Base-by-base conservation (phyloP, 2,329 filamentous ascomycete species). In the Blastomyces gilchristii region DNA sequence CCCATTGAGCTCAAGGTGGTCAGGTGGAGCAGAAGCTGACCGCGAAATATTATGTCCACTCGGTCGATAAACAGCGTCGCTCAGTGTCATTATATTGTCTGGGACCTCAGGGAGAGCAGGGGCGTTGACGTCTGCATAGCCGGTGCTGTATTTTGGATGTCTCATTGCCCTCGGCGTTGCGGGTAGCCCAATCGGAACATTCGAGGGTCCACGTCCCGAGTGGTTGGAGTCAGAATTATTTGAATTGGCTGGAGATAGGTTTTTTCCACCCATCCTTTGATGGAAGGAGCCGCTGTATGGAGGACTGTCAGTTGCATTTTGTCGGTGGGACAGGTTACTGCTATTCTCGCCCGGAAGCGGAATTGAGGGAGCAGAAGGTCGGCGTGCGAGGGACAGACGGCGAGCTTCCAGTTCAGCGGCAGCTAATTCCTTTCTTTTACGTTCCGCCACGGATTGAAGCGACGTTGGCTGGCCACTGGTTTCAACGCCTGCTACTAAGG, bases 161-260 rank as follows among this genome's bases (percentile, higher is more conserved):
- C 89, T 85, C 91, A 97, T 96, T 0, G 91, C 91, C 77, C 90
- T 87, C 39, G 93, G 92, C 0, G 92, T 97, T 1, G 91, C 90
- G 16, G 93, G 91, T n/a, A 96, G 82, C 0, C 91, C 92, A 60
- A 93, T 82, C 6, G 83, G 81, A 0, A 71, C 71, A 1, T 78
- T 78, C 16, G 81, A 80, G 16, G 82, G 79, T 2, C 79, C 76
- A 1, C 77, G 78, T 18, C 75, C 75, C 8, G 74, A 72, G 0
- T 74, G 76, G 62, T 69, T 70, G 0, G 76, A 77, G 61, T 77
- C 76, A 9, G 75, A 76, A 58, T 72, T 69, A 60, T 72, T 76
- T 6, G 72, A 72, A 49, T 74, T 72, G 7, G 75, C 73, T 4
- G 77, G 77, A 22, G 78, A 78, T 31, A 62, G 64, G 57, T 73